A percentile compares a stretch with the other conserved stretches of the same genome.
Conservation (phyloP, 2,329 filamentous ascomycete genomes). For the Penicillium brasilianum region DNA sequence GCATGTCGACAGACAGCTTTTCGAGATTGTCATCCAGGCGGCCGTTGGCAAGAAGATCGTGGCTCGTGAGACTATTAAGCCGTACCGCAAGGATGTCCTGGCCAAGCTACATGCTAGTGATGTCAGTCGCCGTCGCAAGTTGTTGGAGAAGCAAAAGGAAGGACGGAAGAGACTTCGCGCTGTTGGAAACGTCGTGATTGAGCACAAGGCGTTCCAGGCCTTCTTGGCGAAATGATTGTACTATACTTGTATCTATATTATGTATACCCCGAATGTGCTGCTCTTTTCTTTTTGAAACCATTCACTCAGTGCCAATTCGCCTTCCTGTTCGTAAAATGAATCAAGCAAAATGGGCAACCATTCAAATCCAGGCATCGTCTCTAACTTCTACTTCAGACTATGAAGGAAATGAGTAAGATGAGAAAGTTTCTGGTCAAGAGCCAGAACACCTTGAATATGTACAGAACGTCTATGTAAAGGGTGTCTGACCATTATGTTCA, state of each 20-base stretch:
- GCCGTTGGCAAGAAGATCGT: slow-evolving; percentile 81
- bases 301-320: not conserved
- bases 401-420: not conserved
- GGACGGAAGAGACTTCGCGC: slow-evolving; percentile 82
- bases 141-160: slow-evolving; percentile 96
- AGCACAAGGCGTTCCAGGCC: slow-evolving; percentile 91
- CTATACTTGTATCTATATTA: slow-evolving; percentile 19
- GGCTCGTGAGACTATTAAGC: slow-evolving; percentile 92
- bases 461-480: not conserved
- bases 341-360: no score
- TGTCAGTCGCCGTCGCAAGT: slow-evolving; percentile 77
- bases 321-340: no score
- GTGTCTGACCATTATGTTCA: not conserved
- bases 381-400: not conserved
- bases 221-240: slow-evolving; percentile 76
- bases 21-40: slow-evolving; percentile 94
- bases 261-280: slow-evolving; percentile 7
- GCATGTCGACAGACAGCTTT: slow-evolving; percentile 95
- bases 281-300: not conserved
- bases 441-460: not conserved
- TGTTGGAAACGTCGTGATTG: slow-evolving; percentile 88
- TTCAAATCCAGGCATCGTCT: not conserved
- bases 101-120: slow-evolving; percentile 93
- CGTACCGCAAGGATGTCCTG: slow-evolving; percentile 93
- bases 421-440: not conserved